Conservation (phyloP, 2,329 filamentous ascomycete species). For the Apiospora koreana region DNA sequence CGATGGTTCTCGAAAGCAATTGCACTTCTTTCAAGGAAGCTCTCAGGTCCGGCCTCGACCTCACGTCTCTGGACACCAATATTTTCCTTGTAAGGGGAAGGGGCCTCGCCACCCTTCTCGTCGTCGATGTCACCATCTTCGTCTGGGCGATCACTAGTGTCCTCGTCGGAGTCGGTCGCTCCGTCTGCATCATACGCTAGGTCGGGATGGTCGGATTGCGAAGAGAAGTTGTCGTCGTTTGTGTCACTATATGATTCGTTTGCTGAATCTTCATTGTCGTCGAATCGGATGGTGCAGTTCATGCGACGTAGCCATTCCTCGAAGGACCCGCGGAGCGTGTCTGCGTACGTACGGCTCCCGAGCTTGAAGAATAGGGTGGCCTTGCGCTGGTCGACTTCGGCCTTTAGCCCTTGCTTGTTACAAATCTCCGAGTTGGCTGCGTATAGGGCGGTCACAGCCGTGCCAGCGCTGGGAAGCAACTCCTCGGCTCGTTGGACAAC, state of each 20-base stretch:
- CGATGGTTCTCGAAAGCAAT: slow-evolving; percentile 28
- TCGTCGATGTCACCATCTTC: background rate
- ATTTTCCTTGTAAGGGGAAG: background rate
- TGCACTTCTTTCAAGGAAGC: slow-evolving; percentile 25
- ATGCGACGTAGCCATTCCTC: slow-evolving; percentile 66
- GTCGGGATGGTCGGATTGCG: slow-evolving; percentile 7
- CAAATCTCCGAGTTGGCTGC: slow-evolving; percentile 77
- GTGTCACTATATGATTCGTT: slow-evolving; percentile 24
- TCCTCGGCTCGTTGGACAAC: slow-evolving; percentile 74
- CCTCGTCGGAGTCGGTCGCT: slow-evolving; percentile 15
- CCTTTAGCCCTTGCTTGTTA: slow-evolving; percentile 67
- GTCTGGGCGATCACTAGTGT: background rate
- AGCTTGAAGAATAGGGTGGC: slow-evolving; percentile 79
- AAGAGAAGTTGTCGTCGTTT: slow-evolving; percentile 25
- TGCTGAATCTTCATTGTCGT: slow-evolving; percentile 35
- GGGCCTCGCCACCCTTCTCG: background rate
- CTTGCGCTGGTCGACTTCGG: slow-evolving; percentile 74
- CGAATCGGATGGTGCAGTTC: slow-evolving; percentile 71
- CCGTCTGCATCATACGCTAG: slow-evolving; percentile 8
- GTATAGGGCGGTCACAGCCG: slow-evolving; percentile 78
- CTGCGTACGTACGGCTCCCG: slow-evolving; percentile 61
- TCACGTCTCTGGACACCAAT: background rate
- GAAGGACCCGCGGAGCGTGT: slow-evolving; percentile 68
- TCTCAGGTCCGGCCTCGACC: slow-evolving; percentile 13
- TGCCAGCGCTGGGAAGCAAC: slow-evolving; percentile 59